Conservation (phyloP, 257 asterid species). For the Solanum dulcamara region DNA sequence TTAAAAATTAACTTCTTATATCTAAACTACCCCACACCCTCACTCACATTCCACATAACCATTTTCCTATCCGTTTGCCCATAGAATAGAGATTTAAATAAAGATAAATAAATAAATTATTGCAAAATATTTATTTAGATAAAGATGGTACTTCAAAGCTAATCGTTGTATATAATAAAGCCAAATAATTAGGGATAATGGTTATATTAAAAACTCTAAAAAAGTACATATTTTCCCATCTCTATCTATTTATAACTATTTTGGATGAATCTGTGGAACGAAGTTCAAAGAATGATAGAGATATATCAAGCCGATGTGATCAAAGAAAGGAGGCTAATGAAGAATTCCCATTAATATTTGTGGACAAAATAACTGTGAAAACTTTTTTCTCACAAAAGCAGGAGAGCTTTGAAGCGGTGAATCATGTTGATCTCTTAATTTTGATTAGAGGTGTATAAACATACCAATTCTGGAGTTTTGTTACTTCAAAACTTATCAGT, state of each 20-base stretch:
- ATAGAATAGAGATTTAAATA: no score
- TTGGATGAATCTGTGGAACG: constrained; percentile 12
- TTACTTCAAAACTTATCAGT: not conserved
- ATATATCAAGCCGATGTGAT: constrained; percentile 35
- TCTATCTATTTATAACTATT: no score
- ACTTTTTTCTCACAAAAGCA: constrained; percentile 44
- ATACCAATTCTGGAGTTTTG: not conserved
- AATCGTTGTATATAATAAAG: no score
- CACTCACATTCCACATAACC: no score
- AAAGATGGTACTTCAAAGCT: no score
- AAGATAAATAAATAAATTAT: not conserved
- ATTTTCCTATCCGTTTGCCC: no score
- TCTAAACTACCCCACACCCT: no score
- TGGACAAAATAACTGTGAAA: constrained; percentile 29
- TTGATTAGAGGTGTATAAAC: not conserved
- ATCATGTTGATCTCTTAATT: not conserved
- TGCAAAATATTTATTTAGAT: not conserved
- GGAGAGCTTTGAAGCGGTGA: no score
- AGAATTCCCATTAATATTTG: constrained; percentile 73
- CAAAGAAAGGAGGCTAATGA: constrained; percentile 47
- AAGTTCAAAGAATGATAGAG: constrained; percentile 19
- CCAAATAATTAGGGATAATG: not conserved
- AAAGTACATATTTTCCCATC: no score
- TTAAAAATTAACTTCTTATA: no score
- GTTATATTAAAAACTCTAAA: no score